Percentiles rank a stretch among this genome's conserved stretches.
These are phyloP conservation scores for Candida maltosa DNA, from an alignment of 805 yeast genomes.

Conservation along the genomic window DNA sequence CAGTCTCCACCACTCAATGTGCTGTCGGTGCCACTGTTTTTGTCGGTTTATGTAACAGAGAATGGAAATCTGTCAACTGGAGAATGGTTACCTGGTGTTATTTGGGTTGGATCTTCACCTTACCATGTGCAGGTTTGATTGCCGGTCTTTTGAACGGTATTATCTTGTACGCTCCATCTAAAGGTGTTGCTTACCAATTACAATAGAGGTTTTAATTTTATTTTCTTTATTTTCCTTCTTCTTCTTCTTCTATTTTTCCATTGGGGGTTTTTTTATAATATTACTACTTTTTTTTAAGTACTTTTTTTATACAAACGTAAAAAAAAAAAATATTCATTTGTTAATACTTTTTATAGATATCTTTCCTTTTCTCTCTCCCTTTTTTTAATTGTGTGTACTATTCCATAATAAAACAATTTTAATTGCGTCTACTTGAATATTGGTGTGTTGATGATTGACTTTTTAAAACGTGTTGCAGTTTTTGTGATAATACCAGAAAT, in stretches of 20 bases:
- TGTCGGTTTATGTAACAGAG: conserved; percentile 71
- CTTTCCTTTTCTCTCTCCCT: background rate
- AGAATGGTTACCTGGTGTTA: conserved; percentile 72
- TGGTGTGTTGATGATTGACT: no score
- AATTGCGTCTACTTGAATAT: background rate
- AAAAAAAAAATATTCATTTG: background rate
- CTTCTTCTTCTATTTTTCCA: background rate
- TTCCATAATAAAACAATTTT: background rate
- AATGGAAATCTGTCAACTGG: conserved; percentile 67
- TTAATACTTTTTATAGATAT: background rate
- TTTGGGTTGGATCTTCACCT: conserved; percentile 67
- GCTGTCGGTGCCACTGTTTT: conserved; percentile 77
- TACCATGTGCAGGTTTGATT: conserved; percentile 70
- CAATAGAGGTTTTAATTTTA: conserved; percentile 1
- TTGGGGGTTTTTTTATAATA: background rate
- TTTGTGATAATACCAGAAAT: no score
- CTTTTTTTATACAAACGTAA: background rate
- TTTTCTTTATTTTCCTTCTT: background rate
- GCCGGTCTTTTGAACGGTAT: conserved; percentile 67
- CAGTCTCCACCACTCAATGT: conserved; percentile 75
- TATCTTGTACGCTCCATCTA: conserved; percentile 59
- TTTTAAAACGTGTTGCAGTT: no score
- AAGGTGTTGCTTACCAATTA: conserved; percentile 26
- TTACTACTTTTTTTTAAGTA: background rate
- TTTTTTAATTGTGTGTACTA: background rate